A percentile compares a stretch with the other conserved stretches of the same genome.
phyloP scores from a whole-genome alignment of 1,284 basidiomycete species.

The Nidula niveotomentosa region DNA sequence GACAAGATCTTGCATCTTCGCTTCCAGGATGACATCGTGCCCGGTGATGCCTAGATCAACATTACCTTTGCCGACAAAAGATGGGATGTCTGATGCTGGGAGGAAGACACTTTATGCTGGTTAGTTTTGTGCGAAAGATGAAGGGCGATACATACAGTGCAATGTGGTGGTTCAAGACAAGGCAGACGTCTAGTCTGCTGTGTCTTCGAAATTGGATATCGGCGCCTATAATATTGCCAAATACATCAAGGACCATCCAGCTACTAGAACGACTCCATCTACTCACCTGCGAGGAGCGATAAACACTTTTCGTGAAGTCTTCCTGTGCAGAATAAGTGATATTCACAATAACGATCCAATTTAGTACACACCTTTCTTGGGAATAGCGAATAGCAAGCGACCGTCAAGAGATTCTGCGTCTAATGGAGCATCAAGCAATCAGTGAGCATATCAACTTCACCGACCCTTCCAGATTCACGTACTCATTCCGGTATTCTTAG shows the following conservation, averaged over 20 bases:
- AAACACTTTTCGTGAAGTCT: slow-evolving; percentile 93
- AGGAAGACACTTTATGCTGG: slow-evolving; percentile 82
- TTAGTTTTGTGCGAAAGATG: background rate
- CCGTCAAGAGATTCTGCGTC: slow-evolving; percentile 52
- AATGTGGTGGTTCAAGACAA: slow-evolving; percentile 92
- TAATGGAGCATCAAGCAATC: slow-evolving; percentile 15
- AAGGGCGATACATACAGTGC: slow-evolving; percentile 63
- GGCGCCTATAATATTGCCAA: slow-evolving; percentile 58
- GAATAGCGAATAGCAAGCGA: slow-evolving; percentile 91
- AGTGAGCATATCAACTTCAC: background rate
- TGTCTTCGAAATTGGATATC: slow-evolving; percentile 96
- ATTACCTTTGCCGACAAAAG: slow-evolving; percentile 97
- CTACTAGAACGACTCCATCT: background rate
- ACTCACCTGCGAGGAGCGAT: slow-evolving; percentile 76
- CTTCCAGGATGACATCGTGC: slow-evolving; percentile 96
- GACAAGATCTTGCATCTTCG: slow-evolving; percentile 76
- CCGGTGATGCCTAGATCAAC: slow-evolving; percentile 94
- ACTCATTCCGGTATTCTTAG: background rate
- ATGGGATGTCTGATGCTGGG: slow-evolving; percentile 96
- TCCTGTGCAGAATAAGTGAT: slow-evolving; percentile 42
- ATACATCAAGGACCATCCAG: background rate
- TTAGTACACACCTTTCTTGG: slow-evolving; percentile 84
- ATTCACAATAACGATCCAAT: background rate
- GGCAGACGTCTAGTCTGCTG: slow-evolving; percentile 88
- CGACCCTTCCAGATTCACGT: background rate